phyloP scores from a whole-genome alignment of 2,329 filamentous ascomycete species.

The Scopulariopsis brevicaulis region DNA sequence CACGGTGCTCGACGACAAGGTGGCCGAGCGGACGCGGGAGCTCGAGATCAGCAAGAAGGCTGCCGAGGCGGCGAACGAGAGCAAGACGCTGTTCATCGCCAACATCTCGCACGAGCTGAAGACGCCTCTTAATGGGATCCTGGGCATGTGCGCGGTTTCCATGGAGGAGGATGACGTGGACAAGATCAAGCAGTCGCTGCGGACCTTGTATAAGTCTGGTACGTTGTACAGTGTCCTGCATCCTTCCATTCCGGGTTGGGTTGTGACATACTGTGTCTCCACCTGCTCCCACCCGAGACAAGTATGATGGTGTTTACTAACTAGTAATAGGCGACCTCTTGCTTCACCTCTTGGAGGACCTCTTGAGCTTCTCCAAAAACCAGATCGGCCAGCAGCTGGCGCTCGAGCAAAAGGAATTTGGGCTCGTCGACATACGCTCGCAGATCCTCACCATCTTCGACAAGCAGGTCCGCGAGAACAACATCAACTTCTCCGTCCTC shows the following conservation, averaged over 20 bases:
- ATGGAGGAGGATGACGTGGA: slow-evolving; percentile 79
- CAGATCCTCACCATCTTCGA: slow-evolving; percentile 82
- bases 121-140: slow-evolving; percentile 88
- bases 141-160: slow-evolving; percentile 87
- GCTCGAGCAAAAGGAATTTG: slow-evolving; percentile 77
- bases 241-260: neutral
- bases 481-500: slow-evolving; percentile 60
- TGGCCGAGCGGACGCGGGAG: slow-evolving; percentile 71
- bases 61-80: slow-evolving; percentile 89
- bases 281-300: neutral
- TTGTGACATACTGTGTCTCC: neutral
- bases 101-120: slow-evolving; percentile 86
- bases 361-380: slow-evolving; percentile 90
- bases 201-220: slow-evolving; percentile 78
- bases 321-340: slow-evolving; percentile 53
- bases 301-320: neutral
- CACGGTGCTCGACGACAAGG: slow-evolving; percentile 70
- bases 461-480: slow-evolving; percentile 73
- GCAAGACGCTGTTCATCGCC: slow-evolving; percentile 94
- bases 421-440: slow-evolving; percentile 69
- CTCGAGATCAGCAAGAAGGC: slow-evolving; percentile 84
- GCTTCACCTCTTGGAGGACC: slow-evolving; percentile 76
- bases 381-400: slow-evolving; percentile 78
- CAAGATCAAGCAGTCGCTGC: slow-evolving; percentile 71
- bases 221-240: slow-evolving; percentile 13